A percentile compares a stretch with the other conserved stretches of the same genome.
phyloP scores from a whole-genome alignment of 768 basidiomycete genomes.

The Hebeloma cylindrosporum region DNA sequence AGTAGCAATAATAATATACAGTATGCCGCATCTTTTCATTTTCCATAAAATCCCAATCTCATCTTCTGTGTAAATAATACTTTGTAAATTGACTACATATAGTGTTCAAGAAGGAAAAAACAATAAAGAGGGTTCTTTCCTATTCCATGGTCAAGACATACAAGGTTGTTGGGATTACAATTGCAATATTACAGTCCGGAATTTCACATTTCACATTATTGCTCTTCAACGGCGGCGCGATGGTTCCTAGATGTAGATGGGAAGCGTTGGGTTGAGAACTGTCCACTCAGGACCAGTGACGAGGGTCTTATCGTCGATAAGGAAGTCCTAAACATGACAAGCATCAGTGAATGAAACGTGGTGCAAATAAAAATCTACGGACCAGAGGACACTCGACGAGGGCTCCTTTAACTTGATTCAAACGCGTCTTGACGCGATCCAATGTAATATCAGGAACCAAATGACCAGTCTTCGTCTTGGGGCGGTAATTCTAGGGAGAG shows the following conservation, averaged over 20 bases:
- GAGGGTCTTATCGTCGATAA: slow-evolving; percentile 77
- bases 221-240: too few relatives aligned
- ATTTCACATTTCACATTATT: too few relatives aligned
- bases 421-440: slow-evolving; percentile 70
- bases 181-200: too few relatives aligned
- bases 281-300: slow-evolving; percentile 71
- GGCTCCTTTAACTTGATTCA: slow-evolving; percentile 66
- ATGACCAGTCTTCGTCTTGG: slow-evolving; percentile 79
- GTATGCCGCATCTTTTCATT: too few relatives aligned
- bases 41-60: too few relatives aligned
- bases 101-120: too few relatives aligned
- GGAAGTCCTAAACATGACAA: slow-evolving; percentile 60
- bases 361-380: slow-evolving; percentile 23
- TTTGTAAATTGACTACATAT: too few relatives aligned
- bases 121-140: too few relatives aligned
- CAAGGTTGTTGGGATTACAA: too few relatives aligned
- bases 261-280: slow-evolving; percentile 73
- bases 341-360: slow-evolving; percentile 4
- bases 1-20: too few relatives aligned
- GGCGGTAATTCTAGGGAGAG: slow-evolving; percentile 60
- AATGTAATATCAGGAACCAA: slow-evolving; percentile 70
- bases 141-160: too few relatives aligned
- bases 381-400: slow-evolving; percentile 80
- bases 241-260: slow-evolving; percentile 77
- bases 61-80: too few relatives aligned